Evolutionary conservation across 192 early-diverging fungal species (phyloP), one percentile per base, ranked within the genome.

Genomic region (Coemansia pectinata): DNA sequence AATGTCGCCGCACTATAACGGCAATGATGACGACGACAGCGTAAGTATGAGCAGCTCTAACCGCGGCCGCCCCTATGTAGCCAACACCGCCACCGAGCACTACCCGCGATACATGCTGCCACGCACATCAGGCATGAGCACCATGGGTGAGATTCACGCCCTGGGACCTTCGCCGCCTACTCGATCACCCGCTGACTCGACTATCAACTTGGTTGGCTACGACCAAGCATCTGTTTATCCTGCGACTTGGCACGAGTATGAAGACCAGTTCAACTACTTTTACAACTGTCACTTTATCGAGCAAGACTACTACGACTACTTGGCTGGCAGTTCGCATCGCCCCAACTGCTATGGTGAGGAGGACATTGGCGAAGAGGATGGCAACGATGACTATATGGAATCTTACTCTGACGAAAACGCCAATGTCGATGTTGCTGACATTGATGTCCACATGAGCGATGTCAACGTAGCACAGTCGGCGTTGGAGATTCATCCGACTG

Each of bases 251-350:
- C 78, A 76, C 66, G 78, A 81, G 63, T 81, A 81, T 29, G 78
- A 81, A 36, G 78, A 81, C 36, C 78, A 81, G 73, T 81, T 81
- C 67, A 81, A 81, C 67, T 75, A 81, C 60, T 72, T 81, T 63
- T 81, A 81, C 73, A 81, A 75, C 67, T 81, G 78, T 60, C 78
- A 81, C 36, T 81, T 81, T 45, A 76, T 81, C 36, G 78, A 81
- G 69, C 78, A 81, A 63, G 73, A 81, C 57, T 81, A 76, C 70
- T 81, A 81, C 42, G 67, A 81, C 70, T 81, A 76, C 36, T 40
- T 75, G 47, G 61, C 78, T 15, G 55, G 57, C 47, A 65, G 48
- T 23, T n/a, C 29, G 11, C 63, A 36, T 40, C 65, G 44, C 6
- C 9, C 33, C 15, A 55, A 53, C 69, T 67, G 52, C 39, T 53